These are phyloP conservation scores for California macrophylla DNA, from an alignment of 441 rosid species.

Conservation along the genomic window DNA sequence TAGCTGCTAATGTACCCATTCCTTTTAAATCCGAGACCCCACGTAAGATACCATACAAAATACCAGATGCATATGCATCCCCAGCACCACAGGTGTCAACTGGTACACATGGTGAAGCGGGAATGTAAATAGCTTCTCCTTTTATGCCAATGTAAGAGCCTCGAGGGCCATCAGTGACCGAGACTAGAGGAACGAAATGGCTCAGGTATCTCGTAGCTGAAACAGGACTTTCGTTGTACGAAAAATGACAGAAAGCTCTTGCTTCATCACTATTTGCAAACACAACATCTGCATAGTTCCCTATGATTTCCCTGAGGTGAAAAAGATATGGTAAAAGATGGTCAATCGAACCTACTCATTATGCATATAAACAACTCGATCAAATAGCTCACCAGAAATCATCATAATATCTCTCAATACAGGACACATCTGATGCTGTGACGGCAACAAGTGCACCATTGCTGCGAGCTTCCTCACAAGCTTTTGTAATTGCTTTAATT, in stretches of 20 bases:
- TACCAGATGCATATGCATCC: conserved; percentile 88
- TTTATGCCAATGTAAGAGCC: conserved; percentile 90
- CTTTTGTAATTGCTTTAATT: conserved; percentile 63
- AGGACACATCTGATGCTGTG: conserved; percentile 86
- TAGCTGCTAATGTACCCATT: conserved; percentile 75
- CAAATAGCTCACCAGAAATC: conserved; percentile 62
- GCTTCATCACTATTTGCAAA: conserved; percentile 90
- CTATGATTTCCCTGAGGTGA: conserved; percentile 67
- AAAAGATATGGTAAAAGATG: not conserved
- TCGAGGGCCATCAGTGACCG: conserved; percentile 75
- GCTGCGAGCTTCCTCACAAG: conserved; percentile 76
- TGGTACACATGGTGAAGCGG: conserved; percentile 73
- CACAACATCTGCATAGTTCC: conserved; percentile 66
- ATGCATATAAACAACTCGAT: not conserved
- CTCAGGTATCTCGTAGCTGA: conserved; percentile 84
- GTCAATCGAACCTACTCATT: not conserved
- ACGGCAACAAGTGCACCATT: conserved; percentile 77
- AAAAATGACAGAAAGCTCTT: conserved; percentile 68
- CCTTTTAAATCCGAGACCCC: conserved; percentile 72
- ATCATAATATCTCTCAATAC: conserved; percentile 84
- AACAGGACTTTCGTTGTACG: conserved; percentile 53
- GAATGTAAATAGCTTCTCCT: conserved; percentile 84
- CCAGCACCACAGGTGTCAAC: conserved; percentile 89
- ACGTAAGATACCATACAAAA: conserved; percentile 61
- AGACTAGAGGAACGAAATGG: conserved; percentile 80